Percentiles rank a stretch among this genome's conserved stretches.
These are phyloP conservation scores for Sugiyamaella mastotermitis DNA, from an alignment of 805 yeast species.

Conservation along the genomic window DNA sequence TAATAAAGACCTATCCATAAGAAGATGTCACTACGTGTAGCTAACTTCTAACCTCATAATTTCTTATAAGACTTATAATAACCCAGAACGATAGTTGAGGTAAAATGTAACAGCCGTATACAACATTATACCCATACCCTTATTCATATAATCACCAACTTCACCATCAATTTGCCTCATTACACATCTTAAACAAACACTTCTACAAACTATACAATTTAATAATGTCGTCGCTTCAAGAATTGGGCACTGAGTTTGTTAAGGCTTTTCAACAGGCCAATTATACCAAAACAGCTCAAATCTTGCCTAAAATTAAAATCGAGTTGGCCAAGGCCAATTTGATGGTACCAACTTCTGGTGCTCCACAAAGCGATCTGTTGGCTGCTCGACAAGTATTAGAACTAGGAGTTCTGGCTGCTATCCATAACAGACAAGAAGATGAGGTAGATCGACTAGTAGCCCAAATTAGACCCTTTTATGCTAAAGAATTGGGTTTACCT, in stretches of 20 bases:
- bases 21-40: too few species aligned
- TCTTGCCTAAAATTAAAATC: slow-evolving; percentile 68
- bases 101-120: too few species aligned
- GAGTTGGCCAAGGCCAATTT: slow-evolving; percentile 73
- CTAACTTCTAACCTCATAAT: too few species aligned
- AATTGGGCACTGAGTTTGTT: slow-evolving; percentile 64
- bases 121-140: too few species aligned
- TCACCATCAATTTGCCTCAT: too few species aligned
- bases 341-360: slow-evolving; percentile 55
- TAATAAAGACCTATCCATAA: too few species aligned
- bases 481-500: slow-evolving; percentile 34
- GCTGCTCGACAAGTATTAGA: slow-evolving; percentile 82
- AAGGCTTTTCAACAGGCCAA: slow-evolving; percentile 56
- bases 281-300: slow-evolving; percentile 51
- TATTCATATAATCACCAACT: too few species aligned
- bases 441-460: slow-evolving; percentile 68
- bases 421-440: slow-evolving; percentile 54
- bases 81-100: too few species aligned
- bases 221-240: slow-evolving; percentile 63
- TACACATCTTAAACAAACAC: too few species aligned
- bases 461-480: slow-evolving; percentile 75
- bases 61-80: too few species aligned
- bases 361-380: slow-evolving; percentile 50
- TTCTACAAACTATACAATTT: too few species aligned
- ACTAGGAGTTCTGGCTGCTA: slow-evolving; percentile 76